phyloP scores from a whole-genome alignment of 1,139 yeast genomes.

The Protomyces inouyei region DNA sequence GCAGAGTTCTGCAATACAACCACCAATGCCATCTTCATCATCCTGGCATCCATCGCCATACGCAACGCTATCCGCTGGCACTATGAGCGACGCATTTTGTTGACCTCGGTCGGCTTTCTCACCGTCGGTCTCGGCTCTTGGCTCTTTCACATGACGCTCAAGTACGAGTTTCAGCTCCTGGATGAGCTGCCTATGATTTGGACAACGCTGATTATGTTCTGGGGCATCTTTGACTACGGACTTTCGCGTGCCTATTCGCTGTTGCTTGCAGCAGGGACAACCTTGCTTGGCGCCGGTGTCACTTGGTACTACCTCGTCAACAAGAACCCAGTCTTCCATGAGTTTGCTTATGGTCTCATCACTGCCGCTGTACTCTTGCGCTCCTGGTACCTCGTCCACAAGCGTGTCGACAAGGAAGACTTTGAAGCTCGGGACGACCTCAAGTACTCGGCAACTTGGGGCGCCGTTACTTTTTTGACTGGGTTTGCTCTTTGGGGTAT shows the following conservation, averaged over 20 bases:
- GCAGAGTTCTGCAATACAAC: slow-evolving; percentile 85
- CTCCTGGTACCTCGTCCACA: slow-evolving; percentile 50
- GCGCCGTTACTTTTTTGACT: slow-evolving; percentile 58
- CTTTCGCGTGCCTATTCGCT: slow-evolving; percentile 43
- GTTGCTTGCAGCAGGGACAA: slow-evolving; percentile 38
- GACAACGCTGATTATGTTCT: slow-evolving; percentile 91
- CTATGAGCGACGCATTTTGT: slow-evolving; percentile 63
- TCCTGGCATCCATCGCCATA: slow-evolving; percentile 64
- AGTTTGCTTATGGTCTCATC: slow-evolving; percentile 64
- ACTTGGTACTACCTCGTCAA: slow-evolving; percentile 61
- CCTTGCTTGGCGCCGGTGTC: slow-evolving; percentile 55
- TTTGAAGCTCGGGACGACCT: slow-evolving; percentile 47
- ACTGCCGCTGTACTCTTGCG: slow-evolving; percentile 58
- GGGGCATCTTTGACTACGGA: slow-evolving; percentile 75
- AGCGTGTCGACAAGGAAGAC: slow-evolving; percentile 48
- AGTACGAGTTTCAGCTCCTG: slow-evolving; percentile 69
- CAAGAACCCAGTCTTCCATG: slow-evolving; percentile 84
- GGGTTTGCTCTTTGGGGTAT: slow-evolving; percentile 83
- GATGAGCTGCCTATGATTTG: slow-evolving; percentile 98
- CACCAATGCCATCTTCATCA: slow-evolving; percentile 62
- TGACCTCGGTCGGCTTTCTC: slow-evolving; percentile 72
- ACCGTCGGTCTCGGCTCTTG: slow-evolving; percentile 90
- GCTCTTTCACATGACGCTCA: slow-evolving; percentile 92
- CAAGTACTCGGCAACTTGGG: slow-evolving; percentile 53
- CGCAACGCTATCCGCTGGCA: slow-evolving; percentile 55